Evolutionary conservation across 2,329 filamentous ascomycete genomes (phyloP).

Genomic region (Blastomyces emzantsi): DNA sequence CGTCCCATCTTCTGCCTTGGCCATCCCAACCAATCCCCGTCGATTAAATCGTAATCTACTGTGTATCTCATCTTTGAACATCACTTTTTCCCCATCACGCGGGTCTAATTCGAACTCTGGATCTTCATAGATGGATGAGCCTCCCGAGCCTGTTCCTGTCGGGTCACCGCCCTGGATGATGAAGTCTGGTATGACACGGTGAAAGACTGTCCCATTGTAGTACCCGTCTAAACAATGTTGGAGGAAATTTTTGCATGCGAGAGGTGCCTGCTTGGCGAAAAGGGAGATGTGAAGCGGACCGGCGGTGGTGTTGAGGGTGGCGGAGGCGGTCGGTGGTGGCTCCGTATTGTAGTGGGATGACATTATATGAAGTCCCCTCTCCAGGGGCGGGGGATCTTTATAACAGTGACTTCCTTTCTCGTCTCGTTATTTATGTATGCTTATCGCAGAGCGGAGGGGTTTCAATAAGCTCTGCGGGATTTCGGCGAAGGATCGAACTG

Average conservation of each 20-base stretch:
- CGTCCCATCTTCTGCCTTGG: constrained; percentile 61
- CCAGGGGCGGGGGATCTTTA: neutral
- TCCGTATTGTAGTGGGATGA: constrained; percentile 89
- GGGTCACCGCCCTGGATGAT: constrained; percentile 93
- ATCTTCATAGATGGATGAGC: constrained; percentile 85
- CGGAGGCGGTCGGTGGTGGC: constrained; percentile 86
- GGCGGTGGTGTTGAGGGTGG: constrained; percentile 77
- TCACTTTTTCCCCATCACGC: constrained; percentile 46
- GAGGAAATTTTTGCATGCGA: constrained; percentile 90
- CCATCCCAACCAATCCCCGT: constrained; percentile 88
- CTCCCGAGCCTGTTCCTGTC: constrained; percentile 82
- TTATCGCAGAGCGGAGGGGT: neutral
- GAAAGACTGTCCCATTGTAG: constrained; percentile 89
- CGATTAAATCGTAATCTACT: constrained; percentile 87
- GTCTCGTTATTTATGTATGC: neutral
- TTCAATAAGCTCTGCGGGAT: no score
- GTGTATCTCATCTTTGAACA: constrained; percentile 86
- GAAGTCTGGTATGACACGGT: constrained; percentile 84
- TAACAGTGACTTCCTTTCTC: neutral
- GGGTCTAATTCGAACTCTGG: constrained; percentile 47
- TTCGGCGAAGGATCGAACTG: no score
- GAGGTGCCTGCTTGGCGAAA: constrained; percentile 87
- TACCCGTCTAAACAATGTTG: constrained; percentile 93
- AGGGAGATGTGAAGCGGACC: constrained; percentile 88
- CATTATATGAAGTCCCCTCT: constrained; percentile 46